Base-by-base conservation (phyloP, 2,329 filamentous ascomycete genomes). In the Colletotrichum graminicola region DNA sequence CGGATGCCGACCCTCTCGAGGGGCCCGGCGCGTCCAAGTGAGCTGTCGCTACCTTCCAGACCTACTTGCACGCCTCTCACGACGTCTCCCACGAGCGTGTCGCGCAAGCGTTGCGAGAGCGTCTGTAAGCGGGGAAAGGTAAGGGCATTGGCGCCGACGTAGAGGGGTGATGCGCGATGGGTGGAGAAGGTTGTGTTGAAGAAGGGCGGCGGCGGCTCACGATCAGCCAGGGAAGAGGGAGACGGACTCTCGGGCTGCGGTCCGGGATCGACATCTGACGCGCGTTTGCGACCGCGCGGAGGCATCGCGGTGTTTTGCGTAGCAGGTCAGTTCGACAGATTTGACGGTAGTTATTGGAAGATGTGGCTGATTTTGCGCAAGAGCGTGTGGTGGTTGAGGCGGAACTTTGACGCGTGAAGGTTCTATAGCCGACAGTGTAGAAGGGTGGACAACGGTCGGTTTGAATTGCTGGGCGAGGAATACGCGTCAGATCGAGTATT, bases 161-260 rank as follows among this genome's bases (percentile, higher is more conserved):
- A 84, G 0, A 90, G 80, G 1, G 88, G 87, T 0, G 88, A 89
- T 3, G 85, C 83, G 57, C 87, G 86, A 75, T 89, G 85, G 7
- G 85, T 85, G 4, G 88, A 87, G 73, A 89, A 90, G 18, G 87
- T 89, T 0, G 86, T 89, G 79, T 88, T 87, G 81, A 88, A 88
- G 77, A 90, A 86, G 2, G 83, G 83, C 32, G 82, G 80, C 29
- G 75, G 71, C 1, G 75, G 73, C 32, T 79, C 76, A 47, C 77
- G 69, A 11, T 76, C 75, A 14, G 62, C 67, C 5, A 55, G 29
- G 21, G 60, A 49, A 5, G 65, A 60, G n/a, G 59, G 43, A 0
- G 57, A 62, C 10, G 36, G 41, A 8, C 66, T 62, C 1, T 69
- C 60, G 16, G 51, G 32, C 18, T 32, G 61, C 1, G 36, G 5